These are phyloP conservation scores for Coemansia sp. DNA, from an alignment of 192 early-diverging fungal species.

Conservation along the genomic window DNA sequence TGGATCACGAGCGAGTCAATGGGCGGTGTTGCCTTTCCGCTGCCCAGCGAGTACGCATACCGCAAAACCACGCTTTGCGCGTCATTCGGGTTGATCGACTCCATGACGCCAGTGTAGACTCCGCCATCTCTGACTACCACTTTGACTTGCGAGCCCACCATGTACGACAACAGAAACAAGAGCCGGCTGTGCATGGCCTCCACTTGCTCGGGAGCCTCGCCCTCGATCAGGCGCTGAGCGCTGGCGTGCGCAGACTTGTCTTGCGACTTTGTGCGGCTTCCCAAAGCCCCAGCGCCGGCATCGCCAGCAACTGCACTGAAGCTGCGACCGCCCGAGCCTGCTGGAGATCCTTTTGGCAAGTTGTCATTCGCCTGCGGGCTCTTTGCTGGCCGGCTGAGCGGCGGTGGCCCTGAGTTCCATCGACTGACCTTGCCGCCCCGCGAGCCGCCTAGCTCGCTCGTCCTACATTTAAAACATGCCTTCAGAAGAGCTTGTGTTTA, in stretches of 20 bases:
- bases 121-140: slow-evolving; percentile 23
- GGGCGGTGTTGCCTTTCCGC: slow-evolving; percentile 25
- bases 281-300: background rate
- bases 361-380: slow-evolving; percentile 16
- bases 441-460: slow-evolving; percentile 1
- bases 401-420: slow-evolving; percentile 49
- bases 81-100: slow-evolving; percentile 54
- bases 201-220: slow-evolving; percentile 45
- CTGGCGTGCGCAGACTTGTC: background rate
- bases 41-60: slow-evolving; percentile 35
- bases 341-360: slow-evolving; percentile 2
- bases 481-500: background rate
- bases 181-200: slow-evolving; percentile 49
- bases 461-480: background rate
- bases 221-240: slow-evolving; percentile 31
- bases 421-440: slow-evolving; percentile 17
- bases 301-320: slow-evolving; percentile 12
- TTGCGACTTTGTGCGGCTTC: background rate
- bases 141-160: slow-evolving; percentile 46
- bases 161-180: slow-evolving; percentile 41
- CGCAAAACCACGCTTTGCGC: slow-evolving; percentile 52
- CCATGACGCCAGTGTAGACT: slow-evolving; percentile 33
- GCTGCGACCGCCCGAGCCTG: slow-evolving; percentile 13
- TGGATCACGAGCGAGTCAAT: slow-evolving; percentile 44
- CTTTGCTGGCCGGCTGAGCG: slow-evolving; percentile 25